Percentiles rank a stretch among this genome's conserved stretches.
These are phyloP conservation scores for Penicillium sp. DNA, from an alignment of 2,329 filamentous ascomycete genomes.

Conservation along the genomic window DNA sequence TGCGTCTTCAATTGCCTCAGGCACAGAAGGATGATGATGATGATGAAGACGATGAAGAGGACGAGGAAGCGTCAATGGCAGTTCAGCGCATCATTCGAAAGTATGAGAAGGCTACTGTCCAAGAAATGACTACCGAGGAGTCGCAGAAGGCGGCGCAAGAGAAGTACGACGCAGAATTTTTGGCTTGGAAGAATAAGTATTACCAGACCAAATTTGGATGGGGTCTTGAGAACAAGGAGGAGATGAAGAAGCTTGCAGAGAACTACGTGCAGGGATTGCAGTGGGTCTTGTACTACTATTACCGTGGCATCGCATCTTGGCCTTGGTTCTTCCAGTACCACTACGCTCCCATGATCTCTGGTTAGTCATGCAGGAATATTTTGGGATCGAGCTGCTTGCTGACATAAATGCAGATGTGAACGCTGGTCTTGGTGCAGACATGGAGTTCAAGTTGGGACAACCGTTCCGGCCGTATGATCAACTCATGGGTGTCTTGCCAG, in stretches of 20 bases:
- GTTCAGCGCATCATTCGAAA: conserved; percentile 82
- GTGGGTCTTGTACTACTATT: conserved; percentile 99
- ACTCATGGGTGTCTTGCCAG: conserved; percentile 95
- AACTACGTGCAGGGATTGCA: conserved; percentile 98
- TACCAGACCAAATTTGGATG: conserved; percentile 91
- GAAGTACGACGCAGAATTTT: conserved; percentile 88
- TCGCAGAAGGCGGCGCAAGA: conserved; percentile 76
- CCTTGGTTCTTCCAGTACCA: conserved; percentile 98
- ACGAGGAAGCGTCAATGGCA: conserved; percentile 82
- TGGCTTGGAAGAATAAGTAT: conserved; percentile 91
- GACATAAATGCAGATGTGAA: conserved; percentile 67
- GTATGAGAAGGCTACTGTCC: conserved; percentile 85
- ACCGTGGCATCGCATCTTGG: conserved; percentile 95
- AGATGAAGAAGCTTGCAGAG: conserved; percentile 80
- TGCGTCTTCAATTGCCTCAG: conserved; percentile 63
- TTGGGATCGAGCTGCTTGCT: conserved; percentile 16
- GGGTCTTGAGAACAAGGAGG: conserved; percentile 76
- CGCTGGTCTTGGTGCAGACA: conserved; percentile 80
- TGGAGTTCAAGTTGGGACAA: conserved; percentile 91
- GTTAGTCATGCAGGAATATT: conserved; percentile 44
- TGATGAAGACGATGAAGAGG: conserved; percentile 65
- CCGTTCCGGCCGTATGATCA: conserved; percentile 95
- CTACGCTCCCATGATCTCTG: conserved; percentile 94
- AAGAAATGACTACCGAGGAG: conserved; percentile 78
- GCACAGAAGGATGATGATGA: conserved; percentile 51